phyloP scores from a whole-genome alignment of 192 early-diverging fungal genomes.

The Nowakowskiella sp. region DNA sequence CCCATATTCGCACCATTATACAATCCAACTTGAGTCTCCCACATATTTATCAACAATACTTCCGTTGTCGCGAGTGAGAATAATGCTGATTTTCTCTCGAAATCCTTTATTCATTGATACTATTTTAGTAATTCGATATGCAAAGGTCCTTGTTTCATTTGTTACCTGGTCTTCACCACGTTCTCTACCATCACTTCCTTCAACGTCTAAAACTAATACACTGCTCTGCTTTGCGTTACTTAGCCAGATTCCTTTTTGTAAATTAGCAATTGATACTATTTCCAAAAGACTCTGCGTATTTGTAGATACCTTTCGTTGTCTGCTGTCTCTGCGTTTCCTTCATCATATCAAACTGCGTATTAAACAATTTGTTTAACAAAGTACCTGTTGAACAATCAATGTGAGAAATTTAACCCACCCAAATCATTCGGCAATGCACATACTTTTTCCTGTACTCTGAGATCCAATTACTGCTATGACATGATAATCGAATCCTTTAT shows the following conservation, averaged over 20 bases:
- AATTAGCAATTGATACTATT: conserved; percentile 4
- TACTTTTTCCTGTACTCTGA: conserved; percentile 96
- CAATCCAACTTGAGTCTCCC: conserved; percentile 91
- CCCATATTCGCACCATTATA: conserved; percentile 99
- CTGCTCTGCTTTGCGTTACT: conserved; percentile 70
- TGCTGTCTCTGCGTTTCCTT: conserved; percentile 69
- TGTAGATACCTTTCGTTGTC: conserved; percentile 92
- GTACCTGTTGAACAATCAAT: conserved; percentile 52
- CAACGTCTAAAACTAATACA: conserved; percentile 94
- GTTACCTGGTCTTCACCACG: conserved; percentile 90
- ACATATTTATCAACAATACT: conserved; percentile 95
- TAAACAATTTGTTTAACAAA: conserved; percentile 90
- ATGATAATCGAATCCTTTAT: conserved; percentile 92
- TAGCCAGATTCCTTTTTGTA: conserved; percentile 77
- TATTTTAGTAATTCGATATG: conserved; percentile 4
- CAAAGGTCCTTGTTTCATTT: background rate
- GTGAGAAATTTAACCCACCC: conserved; percentile 1
- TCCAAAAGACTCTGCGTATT: background rate
- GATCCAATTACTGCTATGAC: conserved; percentile 97
- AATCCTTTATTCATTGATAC: conserved; percentile 49
- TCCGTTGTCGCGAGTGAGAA: conserved; percentile 93
- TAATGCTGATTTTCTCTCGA: conserved; percentile 95
- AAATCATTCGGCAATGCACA: background rate
- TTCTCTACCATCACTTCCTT: conserved; percentile 97
- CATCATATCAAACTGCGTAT: conserved; percentile 95